Percentiles rank a stretch among this genome's conserved stretches.
phyloP scores from a whole-genome alignment of 768 basidiomycete genomes.

The Pholiota conissans region DNA sequence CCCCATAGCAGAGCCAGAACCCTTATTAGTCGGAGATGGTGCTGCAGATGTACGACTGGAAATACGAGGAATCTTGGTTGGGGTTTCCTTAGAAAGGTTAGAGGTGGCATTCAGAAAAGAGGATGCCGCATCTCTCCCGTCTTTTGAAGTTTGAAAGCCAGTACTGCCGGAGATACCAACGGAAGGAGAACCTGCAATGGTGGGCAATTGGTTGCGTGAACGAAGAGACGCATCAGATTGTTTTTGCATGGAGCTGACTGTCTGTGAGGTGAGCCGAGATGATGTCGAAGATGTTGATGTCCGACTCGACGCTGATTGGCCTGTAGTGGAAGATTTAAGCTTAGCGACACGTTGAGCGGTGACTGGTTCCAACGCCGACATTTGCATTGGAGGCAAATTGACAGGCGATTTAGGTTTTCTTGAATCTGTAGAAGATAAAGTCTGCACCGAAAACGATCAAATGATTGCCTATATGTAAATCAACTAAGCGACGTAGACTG shows the following conservation, averaged over 20 bases:
- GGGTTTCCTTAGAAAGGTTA: constrained; percentile 74
- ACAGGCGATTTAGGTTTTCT: constrained; percentile 71
- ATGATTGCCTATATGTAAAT: too few relatives aligned
- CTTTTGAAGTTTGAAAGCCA: constrained; percentile 48
- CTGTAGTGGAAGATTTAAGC: constrained; percentile 62
- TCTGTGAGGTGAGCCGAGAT: constrained; percentile 76
- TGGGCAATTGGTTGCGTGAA: constrained; percentile 74
- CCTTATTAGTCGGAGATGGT: constrained; percentile 69
- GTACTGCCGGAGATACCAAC: constrained; percentile 62
- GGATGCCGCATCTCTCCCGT: constrained; percentile 57
- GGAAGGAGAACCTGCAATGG: constrained; percentile 93
- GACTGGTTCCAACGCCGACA: constrained; percentile 75
- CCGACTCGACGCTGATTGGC: constrained; percentile 33
- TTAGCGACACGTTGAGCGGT: constrained; percentile 87
- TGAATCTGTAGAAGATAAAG: constrained; percentile 79
- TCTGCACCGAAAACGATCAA: constrained; percentile 45
- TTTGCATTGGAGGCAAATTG: constrained; percentile 87
- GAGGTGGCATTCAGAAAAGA: constrained; percentile 51
- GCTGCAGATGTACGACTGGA: constrained; percentile 80
- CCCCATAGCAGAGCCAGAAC: constrained; percentile 46
- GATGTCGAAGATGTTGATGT: constrained; percentile 46
- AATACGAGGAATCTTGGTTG: constrained; percentile 91
- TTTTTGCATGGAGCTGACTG: constrained; percentile 85
- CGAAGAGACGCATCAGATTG: constrained; percentile 83
- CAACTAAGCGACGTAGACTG: too few relatives aligned